Percentiles rank a stretch among this genome's conserved stretches.
Conservation (phyloP, 768 basidiomycete species). For the Boletus vinaceobasis region DNA sequence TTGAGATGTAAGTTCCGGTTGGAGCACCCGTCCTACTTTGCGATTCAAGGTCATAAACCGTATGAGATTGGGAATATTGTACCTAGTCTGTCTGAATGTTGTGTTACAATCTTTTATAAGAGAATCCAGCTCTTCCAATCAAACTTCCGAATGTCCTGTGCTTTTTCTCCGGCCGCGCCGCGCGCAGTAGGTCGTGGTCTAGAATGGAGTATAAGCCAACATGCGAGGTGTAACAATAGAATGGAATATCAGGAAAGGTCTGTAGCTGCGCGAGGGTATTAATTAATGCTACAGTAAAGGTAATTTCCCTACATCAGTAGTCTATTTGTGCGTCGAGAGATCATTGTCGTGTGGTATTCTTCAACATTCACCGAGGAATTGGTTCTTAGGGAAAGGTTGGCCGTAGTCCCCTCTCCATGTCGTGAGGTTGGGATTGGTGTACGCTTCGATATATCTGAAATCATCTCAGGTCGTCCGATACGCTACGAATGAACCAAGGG, state of each 20-base stretch:
- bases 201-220: not conserved
- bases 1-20: not conserved
- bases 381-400: constrained; percentile 51
- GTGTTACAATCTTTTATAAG: not conserved
- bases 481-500: not conserved
- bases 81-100: too few relatives aligned
- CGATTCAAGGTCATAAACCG: not conserved
- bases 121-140: not conserved
- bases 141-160: not conserved
- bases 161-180: not conserved
- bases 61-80: not conserved
- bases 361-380: constrained; percentile 42
- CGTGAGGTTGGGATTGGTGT: constrained; percentile 55
- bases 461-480: not conserved
- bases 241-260: not conserved
- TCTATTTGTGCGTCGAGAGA: not conserved
- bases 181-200: not conserved
- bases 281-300: not conserved
- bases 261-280: not conserved
- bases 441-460: constrained; percentile 60
- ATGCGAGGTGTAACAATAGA: not conserved
- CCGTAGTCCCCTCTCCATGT: constrained; percentile 43
- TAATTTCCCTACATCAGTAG: not conserved
- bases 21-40: not conserved
- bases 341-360: not conserved